Base-by-base conservation (phyloP, 2,329 filamentous ascomycete species). In the Ilyonectria mors-panacis region DNA sequence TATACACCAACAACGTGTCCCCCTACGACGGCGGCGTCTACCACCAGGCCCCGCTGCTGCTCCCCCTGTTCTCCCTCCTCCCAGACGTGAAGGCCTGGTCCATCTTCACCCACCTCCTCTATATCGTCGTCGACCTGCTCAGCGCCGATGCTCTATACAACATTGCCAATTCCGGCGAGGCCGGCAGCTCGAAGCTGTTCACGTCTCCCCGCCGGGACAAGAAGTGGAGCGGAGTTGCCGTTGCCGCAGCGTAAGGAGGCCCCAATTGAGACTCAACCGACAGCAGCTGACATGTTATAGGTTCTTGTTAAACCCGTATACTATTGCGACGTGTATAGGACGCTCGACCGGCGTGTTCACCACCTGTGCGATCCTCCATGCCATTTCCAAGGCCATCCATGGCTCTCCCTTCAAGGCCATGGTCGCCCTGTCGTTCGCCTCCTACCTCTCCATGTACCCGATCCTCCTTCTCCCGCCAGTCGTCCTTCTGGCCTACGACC, bases 1-100 rank as follows among this genome's bases (percentile, higher is more conserved):
- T 99, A 23, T 98, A 98, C 81, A 95, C 93, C 71, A 94, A 97
- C 81, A 97, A 97, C 84, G 93, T 98, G 64, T 98, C 94, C 67
- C 96, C 96, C 1, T 99, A 98, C 83, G 94, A 99, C 80, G 96
- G 96, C 71, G 96, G 96, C 75, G 94, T 91, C 78, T 91, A 88
- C 80, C 87, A 90, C 82, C 87, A 97, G 86, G 94, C 95, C 47
- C 96, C 96, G 54, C 86, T 99, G 63, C 88, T 99, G 45, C 89
- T 99, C 66, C 94, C 95, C 51, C 87, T 98, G 72, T 98, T 98
- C 85, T 93, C 94, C 39, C 87, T 98, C 50, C 88, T 99, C 50
- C 95, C 96, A 10, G 88, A 91, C 78, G 86, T 90, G 55, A 83
- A 86, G 68, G 79, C 82, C 59, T 89, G 89, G 76, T 92, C 94